These are phyloP conservation scores for Eucalyptus brandiana DNA, from an alignment of 345 rosid genomes.

Conservation along the genomic window DNA sequence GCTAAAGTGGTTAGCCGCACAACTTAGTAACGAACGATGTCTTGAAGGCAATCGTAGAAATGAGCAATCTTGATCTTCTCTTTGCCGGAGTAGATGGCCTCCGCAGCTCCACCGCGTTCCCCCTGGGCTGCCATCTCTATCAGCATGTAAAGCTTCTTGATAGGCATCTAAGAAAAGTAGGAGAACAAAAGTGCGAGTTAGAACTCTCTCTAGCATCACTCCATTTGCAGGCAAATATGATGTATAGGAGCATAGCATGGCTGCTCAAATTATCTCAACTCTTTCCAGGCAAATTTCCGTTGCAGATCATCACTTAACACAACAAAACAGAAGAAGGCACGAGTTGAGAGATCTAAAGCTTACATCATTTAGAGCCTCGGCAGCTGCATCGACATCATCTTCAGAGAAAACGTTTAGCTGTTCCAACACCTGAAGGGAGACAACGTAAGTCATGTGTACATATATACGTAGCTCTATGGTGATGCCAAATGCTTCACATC, in stretches of 20 bases:
- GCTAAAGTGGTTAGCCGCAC: background rate
- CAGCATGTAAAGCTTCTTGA: slow-evolving; percentile 88
- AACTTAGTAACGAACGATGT: slow-evolving; percentile 41
- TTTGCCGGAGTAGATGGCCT: slow-evolving; percentile 60
- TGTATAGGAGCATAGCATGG: background rate
- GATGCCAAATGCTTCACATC: background rate
- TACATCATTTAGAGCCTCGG: slow-evolving; percentile 87
- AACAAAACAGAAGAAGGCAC: background rate
- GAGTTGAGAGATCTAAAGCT: background rate
- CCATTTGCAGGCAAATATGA: background rate
- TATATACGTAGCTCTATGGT: no score
- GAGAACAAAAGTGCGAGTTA: background rate
- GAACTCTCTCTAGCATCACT: background rate
- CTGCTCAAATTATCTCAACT: background rate
- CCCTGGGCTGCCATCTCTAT: slow-evolving; percentile 99
- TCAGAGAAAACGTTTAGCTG: slow-evolving; percentile 37
- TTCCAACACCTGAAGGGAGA: no score
- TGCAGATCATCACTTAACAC: background rate
- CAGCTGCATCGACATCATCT: slow-evolving; percentile 57
- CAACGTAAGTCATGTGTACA: no score
- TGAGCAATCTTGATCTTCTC: slow-evolving; percentile 62
- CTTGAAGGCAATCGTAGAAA: slow-evolving; percentile 80
- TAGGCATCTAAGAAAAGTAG: slow-evolving; percentile 24
- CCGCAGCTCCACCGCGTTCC: slow-evolving; percentile 64
- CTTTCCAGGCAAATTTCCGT: background rate